These are phyloP conservation scores for Stereum hirsutum DNA, from an alignment of 1,284 basidiomycete species.

Conservation along the genomic window DNA sequence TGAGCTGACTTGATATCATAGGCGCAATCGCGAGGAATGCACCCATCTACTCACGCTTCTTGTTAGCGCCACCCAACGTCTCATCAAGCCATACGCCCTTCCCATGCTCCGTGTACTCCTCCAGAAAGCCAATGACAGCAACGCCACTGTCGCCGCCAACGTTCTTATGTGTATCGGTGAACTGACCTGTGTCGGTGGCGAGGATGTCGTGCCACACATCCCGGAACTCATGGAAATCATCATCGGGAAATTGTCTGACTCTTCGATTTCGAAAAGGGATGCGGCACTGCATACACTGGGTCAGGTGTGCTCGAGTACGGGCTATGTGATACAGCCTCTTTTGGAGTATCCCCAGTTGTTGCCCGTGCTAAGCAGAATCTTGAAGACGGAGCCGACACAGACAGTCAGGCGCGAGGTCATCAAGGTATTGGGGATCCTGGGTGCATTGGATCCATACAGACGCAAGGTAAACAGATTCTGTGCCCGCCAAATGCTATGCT, in stretches of 20 bases:
- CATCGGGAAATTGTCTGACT: conserved; percentile 82
- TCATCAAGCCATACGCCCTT: conserved; percentile 97
- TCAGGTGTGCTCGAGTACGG: conserved; percentile 93
- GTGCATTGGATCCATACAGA: conserved; percentile 95
- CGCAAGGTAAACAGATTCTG: conserved; percentile 62
- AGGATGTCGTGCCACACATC: conserved; percentile 81
- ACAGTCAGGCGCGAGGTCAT: conserved; percentile 84
- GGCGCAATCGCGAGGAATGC: conserved; percentile 86
- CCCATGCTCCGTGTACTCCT: conserved; percentile 92
- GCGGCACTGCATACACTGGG: conserved; percentile 93
- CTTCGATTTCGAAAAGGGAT: conserved; percentile 82
- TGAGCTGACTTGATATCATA: conserved; percentile 17
- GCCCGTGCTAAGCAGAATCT: conserved; percentile 79
- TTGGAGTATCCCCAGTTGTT: conserved; percentile 88
- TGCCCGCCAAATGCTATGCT: background rate
- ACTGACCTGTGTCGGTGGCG: conserved; percentile 88
- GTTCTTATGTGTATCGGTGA: conserved; percentile 95
- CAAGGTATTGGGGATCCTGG: conserved; percentile 92
- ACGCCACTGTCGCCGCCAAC: conserved; percentile 85
- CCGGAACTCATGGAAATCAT: conserved; percentile 87
- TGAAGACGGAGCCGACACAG: conserved; percentile 77
- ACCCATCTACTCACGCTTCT: conserved; percentile 83
- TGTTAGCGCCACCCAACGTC: conserved; percentile 83
- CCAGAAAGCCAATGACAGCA: conserved; percentile 79
- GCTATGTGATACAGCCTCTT: conserved; percentile 89